These are phyloP conservation scores for Sarocladiaceae sp. DNA, from an alignment of 2,329 filamentous ascomycete species.

Conservation along the genomic window DNA sequence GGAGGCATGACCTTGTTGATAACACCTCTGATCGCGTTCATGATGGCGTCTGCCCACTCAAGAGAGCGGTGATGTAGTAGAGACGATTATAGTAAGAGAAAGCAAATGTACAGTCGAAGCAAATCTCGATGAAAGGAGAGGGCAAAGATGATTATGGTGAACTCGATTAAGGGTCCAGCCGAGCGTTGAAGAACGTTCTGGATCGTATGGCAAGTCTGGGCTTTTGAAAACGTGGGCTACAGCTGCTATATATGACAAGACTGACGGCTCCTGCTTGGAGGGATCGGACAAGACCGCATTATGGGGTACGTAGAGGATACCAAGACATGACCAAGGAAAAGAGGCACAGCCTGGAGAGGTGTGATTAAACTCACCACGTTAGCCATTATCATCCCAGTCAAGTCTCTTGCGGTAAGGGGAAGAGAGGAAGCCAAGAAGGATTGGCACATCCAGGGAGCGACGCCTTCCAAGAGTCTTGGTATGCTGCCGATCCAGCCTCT, in stretches of 20 bases:
- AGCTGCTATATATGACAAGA: neutral
- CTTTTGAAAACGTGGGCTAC: neutral
- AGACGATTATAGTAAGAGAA: neutral
- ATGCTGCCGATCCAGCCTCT: conserved; percentile 1
- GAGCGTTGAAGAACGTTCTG: neutral
- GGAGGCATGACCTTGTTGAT: conserved; percentile 7
- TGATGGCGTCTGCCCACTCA: neutral
- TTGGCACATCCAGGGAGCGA: conserved; percentile 2
- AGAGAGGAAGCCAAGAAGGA: conserved; percentile 1
- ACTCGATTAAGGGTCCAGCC: neutral
- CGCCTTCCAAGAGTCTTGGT: conserved; percentile 5
- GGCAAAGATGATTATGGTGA: neutral
- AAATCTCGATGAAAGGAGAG: neutral
- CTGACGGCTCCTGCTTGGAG: no score
- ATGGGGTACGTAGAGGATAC: no score
- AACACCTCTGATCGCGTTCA: conserved; percentile 5
- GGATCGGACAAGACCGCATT: neutral
- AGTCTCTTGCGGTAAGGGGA: neutral
- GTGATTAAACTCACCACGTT: neutral
- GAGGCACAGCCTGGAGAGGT: neutral
- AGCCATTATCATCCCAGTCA: neutral
- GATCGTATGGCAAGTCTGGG: neutral
- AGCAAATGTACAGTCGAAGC: neutral
- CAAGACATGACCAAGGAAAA: neutral
- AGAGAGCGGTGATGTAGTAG: neutral